Percentiles rank a stretch among this genome's conserved stretches.
Evolutionary conservation across 805 yeast genomes (phyloP).

Genomic region (Monosporozyma servazzii): DNA sequence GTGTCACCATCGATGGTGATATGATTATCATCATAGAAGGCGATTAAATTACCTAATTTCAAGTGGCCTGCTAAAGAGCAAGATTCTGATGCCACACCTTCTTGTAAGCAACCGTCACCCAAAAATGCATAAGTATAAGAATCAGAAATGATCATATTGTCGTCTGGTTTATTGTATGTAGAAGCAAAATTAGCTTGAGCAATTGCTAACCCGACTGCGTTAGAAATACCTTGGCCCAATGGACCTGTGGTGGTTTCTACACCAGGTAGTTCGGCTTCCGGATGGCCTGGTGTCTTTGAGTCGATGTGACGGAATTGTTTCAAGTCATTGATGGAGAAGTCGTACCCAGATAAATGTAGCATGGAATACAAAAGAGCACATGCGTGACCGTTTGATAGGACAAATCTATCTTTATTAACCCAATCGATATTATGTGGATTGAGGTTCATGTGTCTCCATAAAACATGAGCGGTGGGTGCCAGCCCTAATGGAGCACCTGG

Average conservation of each 20-base stretch:
- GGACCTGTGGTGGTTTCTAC: conserved; percentile 98
- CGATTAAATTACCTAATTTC: conserved; percentile 84
- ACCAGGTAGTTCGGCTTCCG: conserved; percentile 86
- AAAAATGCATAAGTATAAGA: conserved; percentile 67
- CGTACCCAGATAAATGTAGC: conserved; percentile 80
- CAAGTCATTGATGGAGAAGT: conserved; percentile 66
- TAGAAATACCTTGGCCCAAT: conserved; percentile 93
- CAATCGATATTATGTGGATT: conserved; percentile 88
- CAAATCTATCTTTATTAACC: conserved; percentile 93
- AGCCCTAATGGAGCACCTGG: conserved; percentile 99
- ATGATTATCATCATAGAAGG: conserved; percentile 93
- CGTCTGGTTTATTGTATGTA: conserved; percentile 76
- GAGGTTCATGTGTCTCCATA: conserved; percentile 72
- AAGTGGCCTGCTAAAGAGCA: conserved; percentile 93
- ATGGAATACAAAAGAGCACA: conserved; percentile 82
- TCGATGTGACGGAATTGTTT: conserved; percentile 82
- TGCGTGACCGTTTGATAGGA: conserved; percentile 94
- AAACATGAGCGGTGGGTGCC: conserved; percentile 89
- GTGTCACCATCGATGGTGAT: conserved; percentile 96
- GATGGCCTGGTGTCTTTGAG: conserved; percentile 96
- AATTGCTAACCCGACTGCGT: conserved; percentile 93
- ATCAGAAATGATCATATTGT: conserved; percentile 47
- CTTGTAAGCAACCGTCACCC: conserved; percentile 98
- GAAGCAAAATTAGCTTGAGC: conserved; percentile 91
- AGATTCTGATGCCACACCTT: conserved; percentile 95